Conservation (phyloP, 1,284 basidiomycete species). For the Cutaneotrichosporon arboriforme region DNA sequence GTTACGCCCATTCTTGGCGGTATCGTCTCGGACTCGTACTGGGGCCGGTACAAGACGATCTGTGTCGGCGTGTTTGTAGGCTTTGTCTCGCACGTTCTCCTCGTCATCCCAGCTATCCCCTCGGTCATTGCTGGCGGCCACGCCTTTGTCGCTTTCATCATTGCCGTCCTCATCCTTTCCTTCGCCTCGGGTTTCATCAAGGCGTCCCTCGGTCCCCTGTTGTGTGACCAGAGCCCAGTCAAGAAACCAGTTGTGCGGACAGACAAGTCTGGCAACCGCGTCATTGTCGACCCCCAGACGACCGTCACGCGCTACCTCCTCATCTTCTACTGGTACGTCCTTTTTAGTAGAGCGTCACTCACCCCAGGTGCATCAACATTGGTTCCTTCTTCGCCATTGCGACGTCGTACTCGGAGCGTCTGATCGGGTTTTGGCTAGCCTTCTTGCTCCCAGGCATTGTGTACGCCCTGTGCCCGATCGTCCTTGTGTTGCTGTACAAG, state of each 20-base stretch:
- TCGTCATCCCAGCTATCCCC: slow-evolving; percentile 39
- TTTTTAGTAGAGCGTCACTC: too few species aligned
- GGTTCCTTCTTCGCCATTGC: slow-evolving; percentile 45
- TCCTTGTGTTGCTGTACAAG: slow-evolving; percentile 28
- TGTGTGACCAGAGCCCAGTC: slow-evolving; percentile 48
- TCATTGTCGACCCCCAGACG: slow-evolving; percentile 44
- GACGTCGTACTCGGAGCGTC: slow-evolving; percentile 41
- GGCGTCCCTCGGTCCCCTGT: slow-evolving; percentile 43
- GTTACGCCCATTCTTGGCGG: slow-evolving; percentile 34
- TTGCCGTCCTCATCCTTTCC: slow-evolving; percentile 44
- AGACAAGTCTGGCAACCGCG: slow-evolving; percentile 38
- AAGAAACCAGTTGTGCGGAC: slow-evolving; percentile 32
- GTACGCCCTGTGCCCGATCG: slow-evolving; percentile 49
- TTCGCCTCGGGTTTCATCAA: slow-evolving; percentile 47
- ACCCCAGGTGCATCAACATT: slow-evolving; percentile 46
- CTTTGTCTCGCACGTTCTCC: slow-evolving; percentile 37
- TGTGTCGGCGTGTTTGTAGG: slow-evolving; percentile 48
- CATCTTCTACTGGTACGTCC: slow-evolving; percentile 39
- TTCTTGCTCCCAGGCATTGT: slow-evolving; percentile 51
- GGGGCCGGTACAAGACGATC: slow-evolving; percentile 72
- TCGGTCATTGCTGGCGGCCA: slow-evolving; percentile 30
- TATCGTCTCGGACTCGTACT: slow-evolving; percentile 58
- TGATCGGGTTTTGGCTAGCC: slow-evolving; percentile 49
- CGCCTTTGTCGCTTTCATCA: slow-evolving; percentile 37
- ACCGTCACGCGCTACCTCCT: slow-evolving; percentile 43